phyloP scores from a whole-genome alignment of 768 basidiomycete species.

The Polyporus arcularius region DNA sequence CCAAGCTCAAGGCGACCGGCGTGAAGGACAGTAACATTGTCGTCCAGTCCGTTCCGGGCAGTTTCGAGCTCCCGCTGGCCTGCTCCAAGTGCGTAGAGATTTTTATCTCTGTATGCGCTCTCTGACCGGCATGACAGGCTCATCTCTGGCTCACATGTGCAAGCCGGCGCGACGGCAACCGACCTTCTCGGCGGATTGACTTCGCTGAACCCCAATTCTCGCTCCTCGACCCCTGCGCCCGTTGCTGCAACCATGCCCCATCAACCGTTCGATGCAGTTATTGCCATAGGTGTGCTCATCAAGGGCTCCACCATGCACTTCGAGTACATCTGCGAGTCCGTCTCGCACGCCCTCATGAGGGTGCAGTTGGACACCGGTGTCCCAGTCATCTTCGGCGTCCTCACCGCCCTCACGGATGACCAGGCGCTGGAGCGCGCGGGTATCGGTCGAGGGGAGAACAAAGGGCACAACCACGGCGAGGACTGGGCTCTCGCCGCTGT shows the following conservation, averaged over 20 bases:
- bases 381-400: constrained; percentile 94
- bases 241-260: constrained; percentile 40
- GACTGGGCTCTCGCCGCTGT: constrained; percentile 98
- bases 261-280: constrained; percentile 89
- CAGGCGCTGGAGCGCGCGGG: constrained; percentile 97
- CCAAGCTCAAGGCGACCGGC: constrained; percentile 80
- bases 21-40: constrained; percentile 91
- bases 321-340: constrained; percentile 96
- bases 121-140: constrained; percentile 50
- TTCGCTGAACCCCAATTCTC: constrained; percentile 54
- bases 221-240: constrained; percentile 28
- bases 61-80: constrained; percentile 89
- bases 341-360: constrained; percentile 92
- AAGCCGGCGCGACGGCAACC: constrained; percentile 73
- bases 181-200: constrained; percentile 76
- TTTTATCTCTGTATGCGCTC: not conserved
- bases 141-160: constrained; percentile 84
- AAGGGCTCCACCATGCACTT: constrained; percentile 99
- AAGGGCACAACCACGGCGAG: constrained; percentile 96
- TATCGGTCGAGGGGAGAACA: constrained; percentile 62
- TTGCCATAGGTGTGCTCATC: constrained; percentile 97
- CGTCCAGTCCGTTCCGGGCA: constrained; percentile 90
- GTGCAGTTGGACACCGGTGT: constrained; percentile 92
- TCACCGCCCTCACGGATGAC: constrained; percentile 90
- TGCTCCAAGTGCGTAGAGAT: constrained; percentile 67